phyloP scores from a whole-genome alignment of 257 asterid species.

The Solanum bulbocastanum region DNA sequence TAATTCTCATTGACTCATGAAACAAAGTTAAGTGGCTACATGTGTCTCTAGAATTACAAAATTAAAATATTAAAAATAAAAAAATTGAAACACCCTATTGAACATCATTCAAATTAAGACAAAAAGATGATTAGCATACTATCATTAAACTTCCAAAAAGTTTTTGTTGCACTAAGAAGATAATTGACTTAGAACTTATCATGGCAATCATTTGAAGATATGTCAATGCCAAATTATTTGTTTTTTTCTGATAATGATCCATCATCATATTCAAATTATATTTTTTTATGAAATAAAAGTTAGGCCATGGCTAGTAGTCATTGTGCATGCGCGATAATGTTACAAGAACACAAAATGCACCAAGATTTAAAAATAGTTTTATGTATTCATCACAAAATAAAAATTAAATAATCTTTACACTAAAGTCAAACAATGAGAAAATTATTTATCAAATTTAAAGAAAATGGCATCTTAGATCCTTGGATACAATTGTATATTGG shows the following conservation, averaged over 20 bases:
- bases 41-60: neutral
- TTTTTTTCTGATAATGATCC: neutral
- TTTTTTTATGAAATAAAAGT: neutral
- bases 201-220: conserved; percentile 2
- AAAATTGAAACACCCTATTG: neutral
- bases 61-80: neutral
- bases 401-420: neutral
- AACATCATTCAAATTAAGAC: neutral
- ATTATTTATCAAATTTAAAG: neutral
- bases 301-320: neutral
- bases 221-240: neutral
- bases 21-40: neutral
- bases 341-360: neutral
- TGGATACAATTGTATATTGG: neutral
- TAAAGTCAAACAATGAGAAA: neutral
- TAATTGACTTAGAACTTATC: neutral
- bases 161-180: neutral
- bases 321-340: neutral
- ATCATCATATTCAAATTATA: neutral
- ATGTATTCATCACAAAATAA: neutral
- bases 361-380: neutral
- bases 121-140: neutral
- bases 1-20: neutral
- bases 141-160: neutral
- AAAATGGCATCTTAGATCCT: neutral